Conservation (phyloP, 1,139 yeast genomes). For the Tardiomyces depauwii region DNA sequence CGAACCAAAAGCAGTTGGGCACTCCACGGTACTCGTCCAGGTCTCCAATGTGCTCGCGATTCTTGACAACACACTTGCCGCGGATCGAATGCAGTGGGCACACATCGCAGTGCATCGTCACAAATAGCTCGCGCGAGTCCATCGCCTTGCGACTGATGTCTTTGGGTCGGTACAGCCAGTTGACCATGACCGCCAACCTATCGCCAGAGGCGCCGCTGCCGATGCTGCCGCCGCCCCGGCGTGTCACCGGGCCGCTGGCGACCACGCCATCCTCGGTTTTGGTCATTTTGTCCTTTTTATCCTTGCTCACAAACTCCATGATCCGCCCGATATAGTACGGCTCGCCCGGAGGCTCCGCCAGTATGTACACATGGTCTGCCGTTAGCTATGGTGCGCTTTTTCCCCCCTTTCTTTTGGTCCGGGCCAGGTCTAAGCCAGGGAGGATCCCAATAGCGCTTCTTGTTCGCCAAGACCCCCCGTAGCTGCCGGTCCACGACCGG, state of each 20-base stretch:
- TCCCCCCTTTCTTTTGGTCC: too few relatives aligned
- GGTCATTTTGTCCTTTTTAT: not conserved
- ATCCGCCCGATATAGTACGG: slow-evolving; percentile 85
- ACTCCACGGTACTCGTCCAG: slow-evolving; percentile 41
- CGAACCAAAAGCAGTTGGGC: slow-evolving; percentile 76
- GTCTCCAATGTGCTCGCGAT: slow-evolving; percentile 53
- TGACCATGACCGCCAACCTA: slow-evolving; percentile 43
- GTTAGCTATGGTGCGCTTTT: not conserved
- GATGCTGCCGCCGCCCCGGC: not conserved
- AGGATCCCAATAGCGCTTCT: too few relatives aligned
- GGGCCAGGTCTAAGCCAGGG: too few relatives aligned
- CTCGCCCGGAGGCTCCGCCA: slow-evolving; percentile 91
- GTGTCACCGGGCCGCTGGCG: not conserved
- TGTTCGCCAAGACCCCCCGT: not conserved
- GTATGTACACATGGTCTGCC: slow-evolving; percentile 67
- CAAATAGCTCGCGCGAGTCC: slow-evolving; percentile 68
- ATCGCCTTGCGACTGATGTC: slow-evolving; percentile 60
- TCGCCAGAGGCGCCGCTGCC: not conserved
- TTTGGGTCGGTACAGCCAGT: slow-evolving; percentile 88
- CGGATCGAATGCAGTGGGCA: slow-evolving; percentile 72
- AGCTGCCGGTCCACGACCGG: not conserved
- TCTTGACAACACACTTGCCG: slow-evolving; percentile 64
- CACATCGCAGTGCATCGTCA: slow-evolving; percentile 78
- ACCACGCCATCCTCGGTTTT: not conserved
- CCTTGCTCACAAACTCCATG: slow-evolving; percentile 50